phyloP scores from a whole-genome alignment of 257 asterid genomes.

The Lantana camara region DNA sequence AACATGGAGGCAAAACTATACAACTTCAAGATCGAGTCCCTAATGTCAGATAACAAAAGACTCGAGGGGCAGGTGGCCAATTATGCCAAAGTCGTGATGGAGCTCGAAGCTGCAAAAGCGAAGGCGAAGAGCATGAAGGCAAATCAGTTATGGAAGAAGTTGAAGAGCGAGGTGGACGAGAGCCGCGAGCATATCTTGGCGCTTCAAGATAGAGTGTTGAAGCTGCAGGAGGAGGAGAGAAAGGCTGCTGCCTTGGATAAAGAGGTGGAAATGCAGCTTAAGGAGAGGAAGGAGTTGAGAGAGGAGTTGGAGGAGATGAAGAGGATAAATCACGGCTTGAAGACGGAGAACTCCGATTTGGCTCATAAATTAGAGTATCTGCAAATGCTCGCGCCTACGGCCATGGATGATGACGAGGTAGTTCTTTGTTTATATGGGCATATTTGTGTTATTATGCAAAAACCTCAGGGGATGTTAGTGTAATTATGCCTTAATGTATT shows the following conservation, averaged over 20 bases:
- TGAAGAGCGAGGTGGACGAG: slow-evolving; percentile 54
- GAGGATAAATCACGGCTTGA: no score
- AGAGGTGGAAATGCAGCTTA: slow-evolving; percentile 36
- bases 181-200: slow-evolving; percentile 54
- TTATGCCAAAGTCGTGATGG: slow-evolving; percentile 49
- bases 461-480: no score
- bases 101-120: slow-evolving; percentile 70
- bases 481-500: no score
- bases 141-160: slow-evolving; percentile 56
- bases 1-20: no score
- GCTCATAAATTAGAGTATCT: slow-evolving; percentile 63
- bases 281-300: slow-evolving; percentile 42
- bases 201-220: slow-evolving; percentile 63
- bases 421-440: no score
- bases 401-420: slow-evolving; percentile 76
- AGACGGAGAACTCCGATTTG: no score
- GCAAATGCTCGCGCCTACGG: slow-evolving; percentile 57
- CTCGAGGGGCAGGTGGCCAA: slow-evolving; percentile 59
- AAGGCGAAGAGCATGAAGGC: slow-evolving; percentile 69
- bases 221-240: slow-evolving; percentile 54
- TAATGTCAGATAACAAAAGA: no score
- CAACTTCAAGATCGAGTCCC: no score
- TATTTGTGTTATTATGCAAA: no score
- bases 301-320: no score
- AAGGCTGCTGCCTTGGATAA: slow-evolving; percentile 34